Base-by-base conservation (phyloP, 2,329 filamentous ascomycete genomes). In the Camillea tinctor region DNA sequence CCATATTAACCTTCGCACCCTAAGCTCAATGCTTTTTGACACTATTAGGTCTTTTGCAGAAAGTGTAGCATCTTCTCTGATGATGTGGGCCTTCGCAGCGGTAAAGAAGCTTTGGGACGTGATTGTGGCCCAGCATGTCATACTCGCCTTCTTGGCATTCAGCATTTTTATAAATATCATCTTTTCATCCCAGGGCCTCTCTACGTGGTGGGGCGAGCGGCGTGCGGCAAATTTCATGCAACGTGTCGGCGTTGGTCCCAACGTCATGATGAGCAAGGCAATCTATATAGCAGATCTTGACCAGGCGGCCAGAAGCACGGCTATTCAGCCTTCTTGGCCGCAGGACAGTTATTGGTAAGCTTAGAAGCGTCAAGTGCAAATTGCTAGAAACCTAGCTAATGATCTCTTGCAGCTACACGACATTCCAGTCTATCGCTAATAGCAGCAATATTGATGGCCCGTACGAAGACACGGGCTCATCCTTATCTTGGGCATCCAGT, bases 171-270 rank as follows among this genome's bases (percentile, higher is more conserved):
- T 87, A 54, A 98, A 98, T 70, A 75, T 89, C 21, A 82, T 93
- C 66, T 86, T 93, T 70, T 88, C 90, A 0, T 91, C 89, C 13
- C 86, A 88, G 63, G 88, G 92, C 71, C 85, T 85, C 6, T 86
- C 88, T 68, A 81, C 84, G 1, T 98, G 93, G 93, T 97, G 91
- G 90, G 83, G 85, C 52, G 94, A 98, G 76, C 86, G 92, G 59
- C 88, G 86, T 61, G 92, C 93, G 1, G 84, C 84, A 17, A 88
- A 82, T 49, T 97, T 94, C 74, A 95, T 99, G 92, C 80, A 81
- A 36, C 83, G 88, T 13, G 78, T 98, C 15, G 94, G 94, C 9
- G 87, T 98, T 7, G 84, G 85, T 2, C 92, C 93, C 7, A 90
- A 96, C 66, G 76, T 83, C 20, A 84, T 89, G 63, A 94, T 97